A percentile compares a stretch with the other conserved stretches of the same genome.
These are phyloP conservation scores for Mycena filopes DNA, from an alignment of 768 basidiomycete genomes.

Conservation along the genomic window DNA sequence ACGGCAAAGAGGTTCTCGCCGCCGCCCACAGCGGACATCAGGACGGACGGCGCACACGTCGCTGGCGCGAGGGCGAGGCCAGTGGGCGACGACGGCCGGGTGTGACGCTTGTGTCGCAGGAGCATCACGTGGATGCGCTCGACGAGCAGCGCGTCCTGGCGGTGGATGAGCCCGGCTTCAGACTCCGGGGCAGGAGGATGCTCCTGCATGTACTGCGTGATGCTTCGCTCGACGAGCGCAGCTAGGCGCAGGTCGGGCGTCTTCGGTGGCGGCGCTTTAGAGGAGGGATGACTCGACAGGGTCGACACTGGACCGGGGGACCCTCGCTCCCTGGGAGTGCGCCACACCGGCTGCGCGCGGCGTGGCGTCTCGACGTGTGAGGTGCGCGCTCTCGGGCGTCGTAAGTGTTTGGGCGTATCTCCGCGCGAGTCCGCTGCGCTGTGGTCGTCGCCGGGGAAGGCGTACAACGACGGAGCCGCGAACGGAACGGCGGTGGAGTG, in stretches of 20 bases:
- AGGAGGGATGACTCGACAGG: too few species aligned
- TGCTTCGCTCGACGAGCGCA: slow-evolving; percentile 25
- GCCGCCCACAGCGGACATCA: slow-evolving; percentile 5
- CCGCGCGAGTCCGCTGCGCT: not conserved
- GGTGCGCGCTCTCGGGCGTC: slow-evolving; percentile 22
- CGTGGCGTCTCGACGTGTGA: slow-evolving; percentile 24
- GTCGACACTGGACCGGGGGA: too few species aligned
- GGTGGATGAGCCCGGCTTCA: not conserved
- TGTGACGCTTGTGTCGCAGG: not conserved
- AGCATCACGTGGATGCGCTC: slow-evolving; percentile 13
- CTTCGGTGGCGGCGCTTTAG: too few species aligned
- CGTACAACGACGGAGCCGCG: not conserved
- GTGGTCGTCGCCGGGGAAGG: slow-evolving; percentile 17
- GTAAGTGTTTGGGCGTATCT: not conserved
- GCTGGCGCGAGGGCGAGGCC: not conserved
- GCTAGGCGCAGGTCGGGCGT: slow-evolving; percentile 8
- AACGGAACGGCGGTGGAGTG: not conserved
- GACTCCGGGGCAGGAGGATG: not conserved
- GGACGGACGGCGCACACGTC: slow-evolving; percentile 3
- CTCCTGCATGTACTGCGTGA: not conserved
- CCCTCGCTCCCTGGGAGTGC: not conserved
- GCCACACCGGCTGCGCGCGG: not conserved
- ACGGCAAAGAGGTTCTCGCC: not conserved
- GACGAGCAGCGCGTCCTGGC: slow-evolving; percentile 13
- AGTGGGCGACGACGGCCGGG: slow-evolving; percentile 5